Evolutionary conservation across 257 asterid genomes (phyloP), one percentile per base, ranked within the genome.

Genomic region (Voacanga thouarsii): DNA sequence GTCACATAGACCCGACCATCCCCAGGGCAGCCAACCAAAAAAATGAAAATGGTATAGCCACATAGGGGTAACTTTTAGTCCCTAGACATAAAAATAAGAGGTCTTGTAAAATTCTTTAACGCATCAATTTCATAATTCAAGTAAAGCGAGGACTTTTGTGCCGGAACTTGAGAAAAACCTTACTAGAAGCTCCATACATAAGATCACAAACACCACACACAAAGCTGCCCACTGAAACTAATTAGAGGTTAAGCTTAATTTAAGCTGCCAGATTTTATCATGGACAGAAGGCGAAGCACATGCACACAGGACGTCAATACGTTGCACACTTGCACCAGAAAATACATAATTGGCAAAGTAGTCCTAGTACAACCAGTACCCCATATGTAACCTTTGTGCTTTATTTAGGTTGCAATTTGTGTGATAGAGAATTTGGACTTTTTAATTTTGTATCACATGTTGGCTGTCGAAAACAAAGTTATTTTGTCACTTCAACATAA

Each of bases 201-300:
- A 4, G 24, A 26, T 55, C 26, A 23, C 24, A 23, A 23, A 33
- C 37, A 61, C 5, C 41, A 61, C 39, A 61, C 33, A 24, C 16
- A 12, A 57, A 6, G 64, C 83, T 66, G 47, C 80, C 86, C 86
- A 86, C 80, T 66, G 55, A 74, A 77, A 15, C 73, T 57, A 59
- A 74, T 69, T 51, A 80, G 60, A 37, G 16, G 49, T 12, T 69
- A 7, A 12, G 30, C 74, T 51, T 33, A 33, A 33, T 33, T 24
- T 53, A 47, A 37, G 57, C 75, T 70, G 56, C 71, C 72, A 78
- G 85, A 78, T 78, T 79, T 70, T 53, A 44, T 33, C 12, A n/a
- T 75, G 60, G 74, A 47, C 76, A 37, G 16, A 76, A 49, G 71
- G 56, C 43, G 21, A 64, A 21, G 63, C 66, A 76, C 66, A 51